Evolutionary conservation across 148 eudicot genomes (phyloP), one percentile per base, ranked within the genome.

Genomic region (Cornus suecica): DNA sequence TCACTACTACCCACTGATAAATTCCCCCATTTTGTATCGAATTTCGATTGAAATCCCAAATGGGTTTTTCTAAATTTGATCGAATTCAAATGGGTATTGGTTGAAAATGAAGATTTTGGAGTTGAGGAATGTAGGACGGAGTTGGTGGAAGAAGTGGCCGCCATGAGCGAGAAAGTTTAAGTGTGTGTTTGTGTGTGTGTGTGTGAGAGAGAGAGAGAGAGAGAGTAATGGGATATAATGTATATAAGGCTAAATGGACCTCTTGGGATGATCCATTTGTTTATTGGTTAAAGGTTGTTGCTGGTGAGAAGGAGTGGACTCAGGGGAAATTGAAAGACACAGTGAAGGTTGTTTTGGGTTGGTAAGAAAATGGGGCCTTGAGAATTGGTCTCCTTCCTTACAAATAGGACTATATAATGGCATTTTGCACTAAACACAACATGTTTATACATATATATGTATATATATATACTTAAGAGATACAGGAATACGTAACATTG

Each of bases 1-100:
- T 29, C 65, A 61, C 79, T 23, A 2, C 66, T 23, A 2, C 66
- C 74, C 16, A 37, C 51, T 54, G 16, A 20, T 30, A 66, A 20
- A 15, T 69, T 68, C 66, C 64, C 78, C 75, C 82, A 75, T 77
- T 64, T 70, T 29, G 30, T 30, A 2, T 41, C 18, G 42, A 45
- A 13, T 65, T 73, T 80, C 2, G 54, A 26, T 0, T 30, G 27
- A 24, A 58, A 74, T 73, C 80, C 74, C 41, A 76, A 70, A 1
- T 67, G 80, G 79, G 79, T 45, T 37, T 28, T 78, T 28, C 65
- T 68, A 3, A 71, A 73, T 41, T 22, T 74, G 3, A 34, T 29
- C 22, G 25, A 65, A 42, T 30, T 23, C 8, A 66, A 34, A 25
- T 60, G 76, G 76, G 74, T 66, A 75, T 73, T 65, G 34, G 60